Percentiles rank a stretch among this genome's conserved stretches.
These are phyloP conservation scores for Corymbia calophylla DNA, from an alignment of 441 rosid species.

Conservation along the genomic window DNA sequence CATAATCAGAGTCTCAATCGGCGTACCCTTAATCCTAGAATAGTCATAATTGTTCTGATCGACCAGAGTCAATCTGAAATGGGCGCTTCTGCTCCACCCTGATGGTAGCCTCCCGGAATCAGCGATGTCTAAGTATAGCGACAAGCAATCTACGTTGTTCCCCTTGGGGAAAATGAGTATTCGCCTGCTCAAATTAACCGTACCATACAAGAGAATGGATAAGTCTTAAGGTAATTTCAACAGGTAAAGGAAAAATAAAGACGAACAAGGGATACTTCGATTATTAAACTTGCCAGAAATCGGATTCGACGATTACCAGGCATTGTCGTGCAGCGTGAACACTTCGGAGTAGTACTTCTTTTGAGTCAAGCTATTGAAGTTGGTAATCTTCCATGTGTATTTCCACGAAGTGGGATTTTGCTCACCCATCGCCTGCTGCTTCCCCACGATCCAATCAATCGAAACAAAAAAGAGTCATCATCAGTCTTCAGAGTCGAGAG, in stretches of 20 bases:
- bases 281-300: background rate
- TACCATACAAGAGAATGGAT: background rate
- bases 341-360: background rate
- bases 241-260: background rate
- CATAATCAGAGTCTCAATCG: background rate
- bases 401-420: background rate
- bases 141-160: background rate
- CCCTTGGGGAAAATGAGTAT: background rate
- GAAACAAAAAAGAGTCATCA: background rate
- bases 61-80: background rate
- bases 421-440: background rate
- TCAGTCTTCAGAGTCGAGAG: background rate
- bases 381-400: background rate
- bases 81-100: background rate
- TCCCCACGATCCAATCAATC: background rate
- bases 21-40: background rate
- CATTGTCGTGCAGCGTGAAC: background rate
- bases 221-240: background rate
- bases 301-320: background rate
- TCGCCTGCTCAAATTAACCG: background rate
- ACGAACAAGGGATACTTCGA: background rate
- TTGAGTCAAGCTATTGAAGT: background rate
- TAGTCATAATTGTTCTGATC: background rate
- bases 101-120: background rate
- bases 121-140: background rate